A percentile compares a stretch with the other conserved stretches of the same genome.
Evolutionary conservation across 176 grass and related monocot species (phyloP).

Genomic region (bread wheat (Triticum aestivum)): DNA sequence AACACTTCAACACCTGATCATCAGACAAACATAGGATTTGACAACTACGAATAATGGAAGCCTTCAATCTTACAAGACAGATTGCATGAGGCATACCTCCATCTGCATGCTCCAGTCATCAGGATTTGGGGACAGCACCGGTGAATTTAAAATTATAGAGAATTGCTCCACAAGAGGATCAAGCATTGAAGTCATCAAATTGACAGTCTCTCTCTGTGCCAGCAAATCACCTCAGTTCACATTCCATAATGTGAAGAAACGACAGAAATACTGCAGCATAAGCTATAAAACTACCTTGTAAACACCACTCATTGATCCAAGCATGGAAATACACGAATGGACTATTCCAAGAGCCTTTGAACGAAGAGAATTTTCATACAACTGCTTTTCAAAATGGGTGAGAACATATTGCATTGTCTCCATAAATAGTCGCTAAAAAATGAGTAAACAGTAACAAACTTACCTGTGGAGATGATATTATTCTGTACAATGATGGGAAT

Average conservation of each 20-base stretch:
- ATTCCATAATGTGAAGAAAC: constrained; percentile 7
- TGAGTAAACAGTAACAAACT: constrained; percentile 25
- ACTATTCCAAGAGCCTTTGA: constrained; percentile 87
- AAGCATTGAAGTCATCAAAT: constrained; percentile 70
- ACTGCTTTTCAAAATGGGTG: constrained; percentile 42
- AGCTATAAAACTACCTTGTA: constrained; percentile 62
- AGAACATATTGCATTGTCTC: constrained; percentile 35
- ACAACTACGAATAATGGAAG: constrained; percentile 11
- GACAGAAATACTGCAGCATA: constrained; percentile 4
- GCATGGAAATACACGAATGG: constrained; percentile 92
- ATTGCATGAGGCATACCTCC: constrained; percentile 59
- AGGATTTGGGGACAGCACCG: constrained; percentile 75
- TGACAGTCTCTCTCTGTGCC: constrained; percentile 73
- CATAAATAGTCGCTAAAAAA: constrained; percentile 10
- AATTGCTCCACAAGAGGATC: constrained; percentile 86
- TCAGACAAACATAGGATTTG: constrained; percentile 30
- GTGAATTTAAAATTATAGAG: constrained; percentile 67
- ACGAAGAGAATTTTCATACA: constrained; percentile 83
- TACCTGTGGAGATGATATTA: constrained; percentile 85
- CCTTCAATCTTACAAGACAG: neutral
- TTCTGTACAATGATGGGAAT: constrained; percentile 76
- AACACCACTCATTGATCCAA: constrained; percentile 92
- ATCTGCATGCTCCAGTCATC: constrained; percentile 95
- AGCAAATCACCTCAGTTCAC: constrained; percentile 20
- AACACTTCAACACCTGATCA: constrained; percentile 95